phyloP scores from a whole-genome alignment of 192 early-diverging fungal genomes.

The Coemansia sp. region DNA sequence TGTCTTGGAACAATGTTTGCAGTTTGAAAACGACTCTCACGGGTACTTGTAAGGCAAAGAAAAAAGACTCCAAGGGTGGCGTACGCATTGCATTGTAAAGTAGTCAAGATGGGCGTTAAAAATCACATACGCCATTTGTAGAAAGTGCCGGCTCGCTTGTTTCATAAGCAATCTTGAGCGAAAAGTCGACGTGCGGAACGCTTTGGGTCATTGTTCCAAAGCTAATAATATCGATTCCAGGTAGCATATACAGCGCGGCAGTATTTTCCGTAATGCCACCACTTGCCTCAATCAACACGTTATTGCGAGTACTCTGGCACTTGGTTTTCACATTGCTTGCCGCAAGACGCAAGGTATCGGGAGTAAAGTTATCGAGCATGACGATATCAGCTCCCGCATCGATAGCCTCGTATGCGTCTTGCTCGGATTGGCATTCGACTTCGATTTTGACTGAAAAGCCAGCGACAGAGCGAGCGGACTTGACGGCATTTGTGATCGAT shows the following conservation, averaged over 20 bases:
- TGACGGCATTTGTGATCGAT: slow-evolving; percentile 89
- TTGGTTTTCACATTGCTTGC: slow-evolving; percentile 77
- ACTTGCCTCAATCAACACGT: slow-evolving; percentile 87
- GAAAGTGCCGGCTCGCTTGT: not conserved
- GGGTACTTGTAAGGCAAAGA: no score
- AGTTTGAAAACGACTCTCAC: not conserved
- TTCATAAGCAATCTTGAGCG: slow-evolving; percentile 76
- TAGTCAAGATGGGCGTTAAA: slow-evolving; percentile 1
- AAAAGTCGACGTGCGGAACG: slow-evolving; percentile 97
- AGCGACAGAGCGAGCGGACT: slow-evolving; percentile 75
- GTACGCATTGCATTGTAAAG: no score
- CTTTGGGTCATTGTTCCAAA: slow-evolving; percentile 93
- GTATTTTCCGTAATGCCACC: slow-evolving; percentile 95
- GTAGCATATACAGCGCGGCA: slow-evolving; percentile 75
- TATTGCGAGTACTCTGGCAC: slow-evolving; percentile 57
- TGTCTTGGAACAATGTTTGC: not conserved
- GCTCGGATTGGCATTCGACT: slow-evolving; percentile 92
- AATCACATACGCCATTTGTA: not conserved
- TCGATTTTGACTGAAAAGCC: slow-evolving; percentile 97
- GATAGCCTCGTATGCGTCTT: slow-evolving; percentile 95
- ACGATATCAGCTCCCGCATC: slow-evolving; percentile 94
- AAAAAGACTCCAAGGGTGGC: no score
- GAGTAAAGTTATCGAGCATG: slow-evolving; percentile 96
- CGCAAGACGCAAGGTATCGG: slow-evolving; percentile 64
- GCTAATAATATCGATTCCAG: slow-evolving; percentile 88